These are phyloP conservation scores for Dunaliella primolecta DNA, from an alignment of 139 green algal genomes.

Conservation along the genomic window DNA sequence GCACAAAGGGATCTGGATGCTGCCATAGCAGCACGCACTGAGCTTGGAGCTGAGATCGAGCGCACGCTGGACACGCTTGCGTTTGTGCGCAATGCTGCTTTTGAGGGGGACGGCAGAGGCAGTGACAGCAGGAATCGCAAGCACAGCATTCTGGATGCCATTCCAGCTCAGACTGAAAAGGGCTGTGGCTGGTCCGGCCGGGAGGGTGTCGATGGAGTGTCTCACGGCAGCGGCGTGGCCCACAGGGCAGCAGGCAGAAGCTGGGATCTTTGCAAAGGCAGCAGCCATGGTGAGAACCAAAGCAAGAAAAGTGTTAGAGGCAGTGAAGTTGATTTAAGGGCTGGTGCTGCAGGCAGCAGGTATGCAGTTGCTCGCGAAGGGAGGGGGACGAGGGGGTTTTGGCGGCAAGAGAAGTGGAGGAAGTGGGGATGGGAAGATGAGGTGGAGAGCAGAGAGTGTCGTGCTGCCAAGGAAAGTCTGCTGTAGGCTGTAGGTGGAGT, in stretches of 20 bases:
- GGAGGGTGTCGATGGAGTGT: neutral
- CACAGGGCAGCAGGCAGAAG: neutral
- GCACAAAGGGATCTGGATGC: conserved; percentile 8
- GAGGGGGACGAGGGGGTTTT: no score
- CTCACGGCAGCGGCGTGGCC: neutral
- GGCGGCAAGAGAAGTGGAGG: no score
- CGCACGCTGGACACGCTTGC: neutral
- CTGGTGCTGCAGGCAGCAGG: no score
- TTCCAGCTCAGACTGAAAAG: no score
- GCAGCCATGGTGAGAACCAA: neutral
- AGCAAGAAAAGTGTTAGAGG: neutral
- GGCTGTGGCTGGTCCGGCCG: no score
- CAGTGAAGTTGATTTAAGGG: no score
- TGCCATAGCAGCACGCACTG: neutral
- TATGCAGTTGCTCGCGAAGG: no score
- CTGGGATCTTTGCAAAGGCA: neutral
- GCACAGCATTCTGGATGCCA: neutral
- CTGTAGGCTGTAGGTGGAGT: no score
- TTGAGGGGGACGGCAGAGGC: neutral
- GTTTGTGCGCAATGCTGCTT: neutral
- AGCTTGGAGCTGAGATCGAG: neutral
- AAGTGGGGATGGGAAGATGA: no score
- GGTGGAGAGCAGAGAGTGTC: no score
- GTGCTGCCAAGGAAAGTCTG: no score
- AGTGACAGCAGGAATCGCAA: neutral